A percentile compares a stretch with the other conserved stretches of the same genome.
These are phyloP conservation scores for Ceratocystis diversiconidia DNA, from an alignment of 2,329 filamentous ascomycete genomes.

Conservation along the genomic window DNA sequence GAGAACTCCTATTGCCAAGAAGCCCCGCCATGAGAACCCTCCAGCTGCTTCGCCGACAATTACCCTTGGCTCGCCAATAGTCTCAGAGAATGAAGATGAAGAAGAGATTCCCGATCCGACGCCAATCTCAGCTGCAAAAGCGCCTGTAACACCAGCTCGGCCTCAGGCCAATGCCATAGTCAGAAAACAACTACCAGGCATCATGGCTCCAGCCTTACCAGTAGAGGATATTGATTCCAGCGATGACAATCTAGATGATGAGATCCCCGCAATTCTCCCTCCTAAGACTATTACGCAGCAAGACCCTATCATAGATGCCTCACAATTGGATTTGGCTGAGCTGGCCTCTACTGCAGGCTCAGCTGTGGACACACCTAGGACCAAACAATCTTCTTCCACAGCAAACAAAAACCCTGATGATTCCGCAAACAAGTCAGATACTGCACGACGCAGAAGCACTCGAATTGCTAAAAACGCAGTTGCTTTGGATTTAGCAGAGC, in stretches of 20 bases:
- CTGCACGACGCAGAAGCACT: neutral
- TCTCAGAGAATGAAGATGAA: constrained; percentile 1
- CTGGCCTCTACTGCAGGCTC: neutral
- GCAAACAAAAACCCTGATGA: neutral
- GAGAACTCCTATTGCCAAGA: neutral
- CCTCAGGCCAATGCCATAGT: neutral
- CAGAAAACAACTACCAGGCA: neutral
- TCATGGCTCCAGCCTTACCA: constrained; percentile 3
- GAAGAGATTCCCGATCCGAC: neutral
- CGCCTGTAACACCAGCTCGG: neutral
- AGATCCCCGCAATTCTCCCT: constrained; percentile 1
- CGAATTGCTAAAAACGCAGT: neutral
- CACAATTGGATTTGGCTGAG: neutral
- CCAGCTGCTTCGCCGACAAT: neutral
- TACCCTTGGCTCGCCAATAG: constrained; percentile 7
- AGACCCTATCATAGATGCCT: neutral
- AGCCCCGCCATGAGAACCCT: neutral
- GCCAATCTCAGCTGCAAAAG: neutral
- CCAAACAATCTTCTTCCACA: neutral
- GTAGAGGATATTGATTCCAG: constrained; percentile 16
- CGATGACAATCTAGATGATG: constrained; percentile 15
- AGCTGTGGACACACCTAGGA: neutral
- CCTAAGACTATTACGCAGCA: neutral
- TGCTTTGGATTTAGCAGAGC: neutral
- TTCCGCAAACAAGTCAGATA: neutral